Conservation (phyloP, 768 basidiomycete species). For the Auriculariales sp. region DNA sequence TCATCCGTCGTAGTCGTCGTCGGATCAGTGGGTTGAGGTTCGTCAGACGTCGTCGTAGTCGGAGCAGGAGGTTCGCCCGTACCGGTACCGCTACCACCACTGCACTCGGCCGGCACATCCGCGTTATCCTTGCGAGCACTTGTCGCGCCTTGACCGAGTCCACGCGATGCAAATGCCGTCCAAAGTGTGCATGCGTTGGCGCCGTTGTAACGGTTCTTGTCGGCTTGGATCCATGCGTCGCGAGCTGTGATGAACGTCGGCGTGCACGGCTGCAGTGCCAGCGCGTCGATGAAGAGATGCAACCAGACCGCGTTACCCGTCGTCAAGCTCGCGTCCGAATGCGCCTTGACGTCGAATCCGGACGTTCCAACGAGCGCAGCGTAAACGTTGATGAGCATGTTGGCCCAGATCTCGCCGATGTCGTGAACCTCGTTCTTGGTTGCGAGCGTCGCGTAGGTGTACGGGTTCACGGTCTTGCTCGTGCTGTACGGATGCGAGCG, state of each 20-base stretch:
- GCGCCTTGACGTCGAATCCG: not conserved
- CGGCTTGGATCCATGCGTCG: conserved; percentile 38
- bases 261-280: conserved; percentile 6
- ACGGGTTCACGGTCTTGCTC: conserved; percentile 22
- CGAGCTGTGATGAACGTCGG: conserved; percentile 26
- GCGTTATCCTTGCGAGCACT: too few species aligned
- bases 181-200: conserved; percentile 30
- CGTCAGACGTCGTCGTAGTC: too few species aligned
- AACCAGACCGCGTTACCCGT: conserved; percentile 7
- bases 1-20: too few species aligned
- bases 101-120: too few species aligned
- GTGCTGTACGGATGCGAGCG: conserved; percentile 37
- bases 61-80: too few species aligned
- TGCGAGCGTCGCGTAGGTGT: conserved; percentile 25
- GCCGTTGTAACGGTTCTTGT: conserved; percentile 30
- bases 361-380: conserved; percentile 4
- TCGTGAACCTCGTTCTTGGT: conserved; percentile 30
- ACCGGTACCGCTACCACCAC: too few species aligned
- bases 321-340: not conserved
- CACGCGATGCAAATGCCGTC: conserved; percentile 33
- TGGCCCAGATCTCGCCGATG: conserved; percentile 13
- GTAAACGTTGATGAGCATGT: conserved; percentile 5
- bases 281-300: not conserved
- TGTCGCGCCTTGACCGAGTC: conserved; percentile 28
- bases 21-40: too few species aligned